Evolutionary conservation across 2,329 filamentous ascomycete species (phyloP).

Genomic region (Pseudogymnoascus sp.): DNA sequence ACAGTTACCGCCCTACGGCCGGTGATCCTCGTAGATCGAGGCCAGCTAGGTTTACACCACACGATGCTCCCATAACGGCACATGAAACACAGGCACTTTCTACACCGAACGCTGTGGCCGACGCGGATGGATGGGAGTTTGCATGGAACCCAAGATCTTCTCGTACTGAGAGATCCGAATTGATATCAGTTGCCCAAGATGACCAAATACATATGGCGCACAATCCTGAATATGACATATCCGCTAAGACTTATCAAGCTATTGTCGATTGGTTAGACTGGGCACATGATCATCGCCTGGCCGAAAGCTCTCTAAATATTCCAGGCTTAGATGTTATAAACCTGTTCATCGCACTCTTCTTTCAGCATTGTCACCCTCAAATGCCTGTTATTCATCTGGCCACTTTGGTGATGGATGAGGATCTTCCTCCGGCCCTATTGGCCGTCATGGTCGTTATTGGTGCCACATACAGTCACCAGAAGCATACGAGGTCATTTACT

Average conservation of each 20-base stretch:
- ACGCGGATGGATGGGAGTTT: slow-evolving; percentile 22
- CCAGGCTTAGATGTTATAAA: slow-evolving; percentile 19
- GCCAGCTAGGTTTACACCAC: neutral
- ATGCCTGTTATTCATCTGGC: slow-evolving; percentile 22
- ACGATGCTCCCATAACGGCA: neutral
- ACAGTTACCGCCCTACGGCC: neutral
- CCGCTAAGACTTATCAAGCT: slow-evolving; percentile 16
- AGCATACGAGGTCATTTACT: slow-evolving; percentile 19
- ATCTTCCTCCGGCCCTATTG: slow-evolving; percentile 20
- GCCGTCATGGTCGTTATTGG: slow-evolving; percentile 21
- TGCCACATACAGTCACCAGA: slow-evolving; percentile 19
- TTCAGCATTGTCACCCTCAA: slow-evolving; percentile 21
- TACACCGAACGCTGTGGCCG: slow-evolving; percentile 16
- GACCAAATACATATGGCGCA: slow-evolving; percentile 18
- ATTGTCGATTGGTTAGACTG: slow-evolving; percentile 7
- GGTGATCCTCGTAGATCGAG: neutral
- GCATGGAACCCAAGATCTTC: slow-evolving; percentile 18
- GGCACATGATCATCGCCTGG: neutral
- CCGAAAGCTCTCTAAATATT: slow-evolving; percentile 11
- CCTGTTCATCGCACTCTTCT: slow-evolving; percentile 22
- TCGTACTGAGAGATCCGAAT: slow-evolving; percentile 16
- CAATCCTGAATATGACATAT: slow-evolving; percentile 19
- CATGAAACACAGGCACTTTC: slow-evolving; percentile 14
- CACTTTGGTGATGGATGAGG: slow-evolving; percentile 19
- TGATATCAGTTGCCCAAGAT: slow-evolving; percentile 15